Percentiles rank a stretch among this genome's conserved stretches.
Evolutionary conservation across 768 basidiomycete genomes (phyloP).

Genomic region (Rhodotorula taiwanensis): DNA sequence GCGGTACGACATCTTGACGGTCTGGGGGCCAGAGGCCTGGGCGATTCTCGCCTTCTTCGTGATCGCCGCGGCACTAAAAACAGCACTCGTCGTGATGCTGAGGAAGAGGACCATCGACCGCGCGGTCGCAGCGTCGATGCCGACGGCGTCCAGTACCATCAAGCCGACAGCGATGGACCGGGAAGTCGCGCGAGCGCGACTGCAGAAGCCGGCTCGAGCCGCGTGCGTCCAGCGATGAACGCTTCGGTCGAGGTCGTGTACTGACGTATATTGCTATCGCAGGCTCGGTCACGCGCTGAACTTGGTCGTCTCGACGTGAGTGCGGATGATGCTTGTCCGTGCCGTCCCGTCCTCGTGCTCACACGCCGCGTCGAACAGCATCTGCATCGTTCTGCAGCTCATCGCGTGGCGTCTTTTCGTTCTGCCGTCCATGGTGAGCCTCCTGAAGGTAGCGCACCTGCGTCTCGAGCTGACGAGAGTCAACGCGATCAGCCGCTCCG

Average conservation of each 20-base stretch:
- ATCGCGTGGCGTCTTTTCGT: slow-evolving; percentile 11
- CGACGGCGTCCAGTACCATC: neutral
- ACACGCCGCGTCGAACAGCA: too few relatives aligned
- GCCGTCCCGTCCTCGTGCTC: too few relatives aligned
- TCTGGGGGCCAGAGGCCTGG: slow-evolving; percentile 8
- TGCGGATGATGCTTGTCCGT: neutral
- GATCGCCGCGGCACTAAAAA: neutral
- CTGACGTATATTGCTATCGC: neutral
- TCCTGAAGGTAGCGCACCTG: too few relatives aligned
- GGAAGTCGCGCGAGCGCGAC: neutral
- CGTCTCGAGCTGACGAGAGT: too few relatives aligned
- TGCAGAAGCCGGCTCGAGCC: slow-evolving; percentile 1
- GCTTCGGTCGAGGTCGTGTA: rapidly evolving
- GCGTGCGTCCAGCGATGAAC: neutral
- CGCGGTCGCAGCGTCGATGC: neutral
- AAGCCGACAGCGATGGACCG: neutral
- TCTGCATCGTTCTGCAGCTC: slow-evolving; percentile 2
- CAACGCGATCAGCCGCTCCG: slow-evolving; percentile 2
- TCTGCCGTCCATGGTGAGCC: neutral
- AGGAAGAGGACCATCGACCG: neutral
- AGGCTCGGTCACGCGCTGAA: slow-evolving; percentile 5
- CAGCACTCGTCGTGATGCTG: neutral
- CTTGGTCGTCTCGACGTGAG: neutral
- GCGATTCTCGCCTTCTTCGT: neutral
- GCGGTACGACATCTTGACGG: neutral